Base-by-base conservation (phyloP, 2,329 filamentous ascomycete species). In the Aspergillus eucalypticola region DNA sequence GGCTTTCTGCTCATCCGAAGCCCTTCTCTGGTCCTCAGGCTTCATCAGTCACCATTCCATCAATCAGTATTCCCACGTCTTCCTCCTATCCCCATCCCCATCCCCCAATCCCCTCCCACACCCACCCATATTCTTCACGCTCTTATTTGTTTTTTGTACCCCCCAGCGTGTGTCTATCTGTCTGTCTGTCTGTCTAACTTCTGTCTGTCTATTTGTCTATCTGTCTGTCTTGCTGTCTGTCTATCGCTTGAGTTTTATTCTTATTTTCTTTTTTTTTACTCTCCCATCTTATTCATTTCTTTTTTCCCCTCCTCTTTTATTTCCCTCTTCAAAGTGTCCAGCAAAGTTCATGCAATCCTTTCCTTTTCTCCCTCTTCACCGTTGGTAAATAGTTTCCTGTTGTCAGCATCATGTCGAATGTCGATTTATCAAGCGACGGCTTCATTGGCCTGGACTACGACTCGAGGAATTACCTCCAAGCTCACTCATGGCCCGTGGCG, bases 381-480 rank as follows among this genome's bases (percentile, higher is more conserved):
- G 48, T 54, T 66, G 58, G 66, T 65, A 65, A 52, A 64, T 60
- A 64, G 56, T 35, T 35, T 58, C 21, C 35, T 50, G 17, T 49
- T 27, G 23, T 44, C 48, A 52, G 44, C 54, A 76, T 70, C 60
- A 80, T 79, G 74, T 78, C 74, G 65, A 78, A 79, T 72, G 73
- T 80, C 65, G 76, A 77, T 74, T 65, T 81, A 66, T 68, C 75
- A 54, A 70, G 67, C 66, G 78, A 82, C 60, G 79, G 77, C 69
- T 75, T 82, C 59, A 73, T 78, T 65, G 77, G 75, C 64, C 75
- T 80, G 64, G 79, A 82, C 58, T 80, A 80, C 63, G 79, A 81
- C 68, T 76, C 78, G 60, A 77, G 79, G 73, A 73, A 67, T 52
- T 82, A 80, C 71, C 73, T 78, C 62, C 73, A 76, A 60, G 70